Conservation (phyloP, 2,329 filamentous ascomycete genomes). For the Colletotrichum siamense region DNA sequence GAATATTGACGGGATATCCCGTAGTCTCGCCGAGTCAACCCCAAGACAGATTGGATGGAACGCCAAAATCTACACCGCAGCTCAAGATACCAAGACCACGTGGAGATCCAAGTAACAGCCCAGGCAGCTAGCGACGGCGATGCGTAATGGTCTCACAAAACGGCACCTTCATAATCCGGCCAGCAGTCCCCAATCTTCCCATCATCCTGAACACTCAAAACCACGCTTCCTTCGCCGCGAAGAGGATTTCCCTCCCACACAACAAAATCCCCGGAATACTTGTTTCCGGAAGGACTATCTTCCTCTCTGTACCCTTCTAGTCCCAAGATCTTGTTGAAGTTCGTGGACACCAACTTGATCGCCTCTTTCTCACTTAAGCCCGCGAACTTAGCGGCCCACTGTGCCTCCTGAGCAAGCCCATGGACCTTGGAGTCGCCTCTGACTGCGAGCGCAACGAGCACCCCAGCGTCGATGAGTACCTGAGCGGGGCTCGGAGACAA, state of each 20-base stretch:
- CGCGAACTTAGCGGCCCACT: constrained; percentile 44
- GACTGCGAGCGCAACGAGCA: constrained; percentile 2
- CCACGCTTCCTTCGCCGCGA: constrained; percentile 41
- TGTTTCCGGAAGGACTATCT: neutral
- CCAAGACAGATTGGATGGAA: neutral
- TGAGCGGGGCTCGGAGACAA: constrained; percentile 39
- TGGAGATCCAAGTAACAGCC: neutral
- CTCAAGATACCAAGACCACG: neutral
- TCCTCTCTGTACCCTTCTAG: constrained; percentile 26
- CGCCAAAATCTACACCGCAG: neutral
- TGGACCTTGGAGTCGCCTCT: constrained; percentile 41
- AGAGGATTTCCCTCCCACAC: constrained; percentile 48
- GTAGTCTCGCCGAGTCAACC: neutral
- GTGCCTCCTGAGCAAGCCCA: constrained; percentile 40
- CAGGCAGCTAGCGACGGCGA: accelerated
- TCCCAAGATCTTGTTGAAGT: constrained; percentile 44
- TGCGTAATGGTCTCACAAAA: neutral
- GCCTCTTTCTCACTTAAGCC: constrained; percentile 35
- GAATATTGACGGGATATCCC: neutral
- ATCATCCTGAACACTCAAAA: constrained; percentile 20
- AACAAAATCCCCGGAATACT: constrained; percentile 36
- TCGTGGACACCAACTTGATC: constrained; percentile 41
- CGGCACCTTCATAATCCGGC: neutral
- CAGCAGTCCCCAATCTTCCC: constrained; percentile 6
- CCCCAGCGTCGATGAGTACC: neutral